A percentile compares a stretch with the other conserved stretches of the same genome.
phyloP scores from a whole-genome alignment of 805 yeast genomes.

The Scheffersomyces ergatensis region DNA sequence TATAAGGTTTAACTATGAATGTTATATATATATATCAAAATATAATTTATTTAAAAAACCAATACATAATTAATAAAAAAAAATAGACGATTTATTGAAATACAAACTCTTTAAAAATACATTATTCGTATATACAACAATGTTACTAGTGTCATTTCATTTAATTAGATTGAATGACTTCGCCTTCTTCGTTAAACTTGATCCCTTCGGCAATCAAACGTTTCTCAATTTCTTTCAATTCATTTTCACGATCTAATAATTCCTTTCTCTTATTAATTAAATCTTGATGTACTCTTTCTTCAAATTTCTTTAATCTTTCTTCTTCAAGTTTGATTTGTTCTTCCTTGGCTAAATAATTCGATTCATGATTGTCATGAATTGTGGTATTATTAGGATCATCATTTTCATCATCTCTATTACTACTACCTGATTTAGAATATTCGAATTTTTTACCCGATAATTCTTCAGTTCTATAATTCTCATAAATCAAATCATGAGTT shows the following conservation, averaged over 20 bases:
- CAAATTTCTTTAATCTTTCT: slow-evolving; percentile 81
- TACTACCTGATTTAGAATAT: slow-evolving; percentile 14
- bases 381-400: slow-evolving; percentile 6
- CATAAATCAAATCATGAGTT: slow-evolving; percentile 85
- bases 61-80: neutral
- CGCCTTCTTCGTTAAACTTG: slow-evolving; percentile 36
- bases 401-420: slow-evolving; percentile 1
- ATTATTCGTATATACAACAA: too few species aligned
- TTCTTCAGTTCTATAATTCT: slow-evolving; percentile 85
- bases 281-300: slow-evolving; percentile 86
- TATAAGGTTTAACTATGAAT: slow-evolving; percentile 28
- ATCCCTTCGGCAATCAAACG: slow-evolving; percentile 60
- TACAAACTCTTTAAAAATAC: too few species aligned
- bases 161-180: slow-evolving; percentile 25
- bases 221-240: slow-evolving; percentile 77
- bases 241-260: slow-evolving; percentile 79
- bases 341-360: slow-evolving; percentile 59
- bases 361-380: slow-evolving; percentile 8
- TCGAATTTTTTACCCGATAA: slow-evolving; percentile 60
- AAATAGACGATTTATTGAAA: neutral
- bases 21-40: neutral
- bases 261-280: slow-evolving; percentile 78
- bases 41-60: neutral
- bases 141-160: too few species aligned
- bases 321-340: slow-evolving; percentile 88